Base-by-base conservation (phyloP, 306 rosid species). In the Quercus agrifolia region DNA sequence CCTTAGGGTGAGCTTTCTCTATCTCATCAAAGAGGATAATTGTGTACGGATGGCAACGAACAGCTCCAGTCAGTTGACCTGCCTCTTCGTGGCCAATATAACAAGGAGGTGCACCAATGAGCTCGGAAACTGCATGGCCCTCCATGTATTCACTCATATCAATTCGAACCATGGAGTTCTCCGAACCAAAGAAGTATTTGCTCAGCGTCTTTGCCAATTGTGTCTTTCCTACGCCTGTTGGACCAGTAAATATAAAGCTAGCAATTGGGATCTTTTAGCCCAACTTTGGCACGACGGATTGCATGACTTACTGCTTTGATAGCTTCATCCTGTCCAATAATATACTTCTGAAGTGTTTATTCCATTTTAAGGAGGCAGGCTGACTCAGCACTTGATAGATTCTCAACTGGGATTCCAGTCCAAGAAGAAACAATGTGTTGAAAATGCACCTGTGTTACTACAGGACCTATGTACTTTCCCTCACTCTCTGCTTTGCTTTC, bases 91-190 rank as follows among this genome's bases (percentile, higher is more conserved):
- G 92, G 79, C 97, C 98, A 79, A 94, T 97, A 64, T 92, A 94
- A 75, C 98, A 97, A 15, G 98, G 98, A 77, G 98, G 97, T 27
- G 98, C 92, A 63, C 98, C 98, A 52, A 94, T 92, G 56, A 94
- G 97, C 82, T 94, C 89, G 11, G 97, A 94, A 27, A 94, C 98
- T 0, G 98, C 90, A 79, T 94, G 98, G 74, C 98, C 88, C 75
- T 92, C 97, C 98, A 94, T 94, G 66, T 92, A 94, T 74, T 94
- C 98, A 86, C 98, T 94, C 98, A 94, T 94, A 76, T 94, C 98
- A 71, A 94, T 97, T 33, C 97, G 85, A 79, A 94, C 91, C 98
- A 92, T 90, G 84, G 98, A 96, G 62, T 92, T 97, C 82, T 92
- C 93, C 12, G 98, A 94, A 56, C 98, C 98, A 78, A 92, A 89